Base-by-base conservation (phyloP, 75 land plant genomes). In the Sequoiadendron giganteum region DNA sequence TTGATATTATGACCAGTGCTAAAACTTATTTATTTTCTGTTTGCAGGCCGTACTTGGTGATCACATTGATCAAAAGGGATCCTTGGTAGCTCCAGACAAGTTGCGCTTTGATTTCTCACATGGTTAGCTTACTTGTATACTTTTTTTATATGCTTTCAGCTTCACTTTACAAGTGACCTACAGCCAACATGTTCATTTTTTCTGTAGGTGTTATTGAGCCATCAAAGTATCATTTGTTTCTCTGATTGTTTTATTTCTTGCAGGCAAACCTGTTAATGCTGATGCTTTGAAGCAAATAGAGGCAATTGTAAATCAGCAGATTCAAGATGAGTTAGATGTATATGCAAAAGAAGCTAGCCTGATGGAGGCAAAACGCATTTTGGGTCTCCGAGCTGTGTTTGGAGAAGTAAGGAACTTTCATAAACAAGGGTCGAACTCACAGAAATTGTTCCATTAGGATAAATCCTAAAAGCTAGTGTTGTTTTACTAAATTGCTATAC, bases 51-150 rank as follows among this genome's bases (percentile, higher is more conserved):
- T 96, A 16, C 99, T 98, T 87, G 99, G 99, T 5, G 90, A 97
- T 89, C 98, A 97, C 89, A 92, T 98, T 83, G 99, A 96, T 89
- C 99, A 98, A 82, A 98, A 98, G 89, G 99, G 99, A 54, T 98
- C 99, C 38, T 92, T 96, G 92, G 99, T 98, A 84, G 96, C 94
- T 80, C 95, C 99, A 86, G 99, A 98, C 61, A 98, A 98, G 87
- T 87, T 98, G 83, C 88, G 99, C 88, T 98, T 95, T 89, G 99
- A 98, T 89, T 98, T 98, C 86, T 98, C 99, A 42, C 99, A 98
- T 90, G 97, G 99, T 98, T 25, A 82, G 52, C 14, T 43, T 25
- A 6, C 45, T 81, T 81, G 2, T 43, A 40, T 81, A 28, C 10
- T 28, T 25, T 2, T 45, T 81, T 25, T 19, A 43, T 42, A 38